Conservation (phyloP, 345 rosid species). For the Acer negundo region DNA sequence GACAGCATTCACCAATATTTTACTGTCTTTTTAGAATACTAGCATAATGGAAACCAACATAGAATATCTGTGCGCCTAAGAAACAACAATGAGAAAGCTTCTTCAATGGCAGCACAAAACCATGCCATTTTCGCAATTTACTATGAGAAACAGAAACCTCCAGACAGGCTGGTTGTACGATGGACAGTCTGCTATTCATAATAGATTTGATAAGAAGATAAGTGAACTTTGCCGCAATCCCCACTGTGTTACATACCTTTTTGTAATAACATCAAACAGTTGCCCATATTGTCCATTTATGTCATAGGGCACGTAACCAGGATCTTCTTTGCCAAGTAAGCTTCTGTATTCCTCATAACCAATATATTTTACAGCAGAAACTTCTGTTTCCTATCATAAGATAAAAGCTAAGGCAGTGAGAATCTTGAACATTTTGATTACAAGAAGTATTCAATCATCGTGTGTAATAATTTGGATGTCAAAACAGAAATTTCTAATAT, state of each 20-base stretch:
- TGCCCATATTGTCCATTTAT: slow-evolving; percentile 67
- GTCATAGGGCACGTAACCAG: slow-evolving; percentile 79
- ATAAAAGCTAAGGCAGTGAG: slow-evolving; percentile 20
- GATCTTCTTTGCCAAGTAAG: slow-evolving; percentile 67
- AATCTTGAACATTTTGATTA: slow-evolving; percentile 12
- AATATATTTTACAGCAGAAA: slow-evolving; percentile 84
- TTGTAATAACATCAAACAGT: slow-evolving; percentile 63
- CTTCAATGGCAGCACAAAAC: background rate
- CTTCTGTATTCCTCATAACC: slow-evolving; percentile 60
- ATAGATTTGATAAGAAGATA: slow-evolving; percentile 7
- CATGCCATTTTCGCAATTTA: background rate
- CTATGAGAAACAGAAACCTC: background rate
- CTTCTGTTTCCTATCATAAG: slow-evolving; percentile 71
- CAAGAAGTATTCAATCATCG: background rate
- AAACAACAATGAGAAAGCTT: background rate
- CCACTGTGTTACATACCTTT: slow-evolving; percentile 51
- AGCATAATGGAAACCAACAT: background rate
- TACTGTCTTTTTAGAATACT: background rate
- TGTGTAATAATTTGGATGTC: slow-evolving; percentile 12
- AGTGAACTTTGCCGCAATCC: background rate
- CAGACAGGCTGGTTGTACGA: background rate
- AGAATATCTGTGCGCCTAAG: background rate
- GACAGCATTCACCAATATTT: slow-evolving; percentile 1
- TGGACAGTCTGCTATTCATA: background rate
- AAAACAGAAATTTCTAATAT: background rate